Percentiles rank a stretch among this genome's conserved stretches.
Evolutionary conservation across 2,329 filamentous ascomycete genomes (phyloP).

Genomic region (Cytospora schulzeri): DNA sequence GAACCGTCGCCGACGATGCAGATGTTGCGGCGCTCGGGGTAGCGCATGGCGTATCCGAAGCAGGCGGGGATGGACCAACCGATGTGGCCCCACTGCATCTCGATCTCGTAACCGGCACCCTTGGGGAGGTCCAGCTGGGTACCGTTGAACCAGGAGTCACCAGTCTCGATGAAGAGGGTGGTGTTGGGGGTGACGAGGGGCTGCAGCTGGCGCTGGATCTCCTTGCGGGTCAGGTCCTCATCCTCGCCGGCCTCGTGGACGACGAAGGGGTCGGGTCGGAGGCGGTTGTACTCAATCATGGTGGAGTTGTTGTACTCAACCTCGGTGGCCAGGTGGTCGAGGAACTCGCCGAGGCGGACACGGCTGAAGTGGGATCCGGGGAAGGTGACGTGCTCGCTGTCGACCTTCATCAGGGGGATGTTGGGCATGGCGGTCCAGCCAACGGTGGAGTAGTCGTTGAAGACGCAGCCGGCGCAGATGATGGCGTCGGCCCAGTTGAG

Average conservation of each 20-base stretch:
- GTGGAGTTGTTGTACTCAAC: conserved; percentile 32
- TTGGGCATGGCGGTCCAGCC: conserved; percentile 35
- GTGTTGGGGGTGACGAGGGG: conserved; percentile 30
- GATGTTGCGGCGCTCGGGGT: conserved; percentile 34
- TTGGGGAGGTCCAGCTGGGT: conserved; percentile 32
- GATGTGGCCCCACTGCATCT: conserved; percentile 38
- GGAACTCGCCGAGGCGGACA: conserved; percentile 34
- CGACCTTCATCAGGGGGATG: conserved; percentile 33
- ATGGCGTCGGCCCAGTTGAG: conserved; percentile 35
- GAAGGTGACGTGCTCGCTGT: conserved; percentile 35
- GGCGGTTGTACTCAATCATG: conserved; percentile 34
- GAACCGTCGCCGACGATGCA: conserved; percentile 41
- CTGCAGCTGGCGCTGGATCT: conserved; percentile 33
- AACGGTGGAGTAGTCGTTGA: conserved; percentile 35
- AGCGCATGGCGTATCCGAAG: conserved; percentile 33
- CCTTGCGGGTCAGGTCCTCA: conserved; percentile 33
- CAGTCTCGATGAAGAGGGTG: conserved; percentile 34
- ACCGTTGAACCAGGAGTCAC: conserved; percentile 36
- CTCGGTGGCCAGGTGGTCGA: conserved; percentile 30
- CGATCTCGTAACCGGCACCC: conserved; percentile 35
- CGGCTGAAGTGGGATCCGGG: conserved; percentile 34
- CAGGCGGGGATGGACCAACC: conserved; percentile 35
- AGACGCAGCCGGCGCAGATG: conserved; percentile 34
- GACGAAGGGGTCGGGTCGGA: conserved; percentile 31
- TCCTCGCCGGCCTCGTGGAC: conserved; percentile 27